A percentile compares a stretch with the other conserved stretches of the same genome.
phyloP scores from a whole-genome alignment of 208 protist species.

The Crithidia brevicula region DNA sequence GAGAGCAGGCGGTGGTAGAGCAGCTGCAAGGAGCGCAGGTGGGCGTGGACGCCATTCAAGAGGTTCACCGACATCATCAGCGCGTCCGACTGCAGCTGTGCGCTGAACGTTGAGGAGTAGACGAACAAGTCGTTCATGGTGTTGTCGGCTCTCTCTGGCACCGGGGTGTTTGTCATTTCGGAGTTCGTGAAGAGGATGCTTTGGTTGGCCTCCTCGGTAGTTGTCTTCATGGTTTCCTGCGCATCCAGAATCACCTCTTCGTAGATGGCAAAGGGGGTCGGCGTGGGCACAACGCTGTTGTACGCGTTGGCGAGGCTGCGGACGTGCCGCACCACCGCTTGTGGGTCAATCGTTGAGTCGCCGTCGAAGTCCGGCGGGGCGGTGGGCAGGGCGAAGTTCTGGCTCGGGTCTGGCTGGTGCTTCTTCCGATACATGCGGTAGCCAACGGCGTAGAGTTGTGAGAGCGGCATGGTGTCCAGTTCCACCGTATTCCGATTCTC shows the following conservation, averaged over 20 bases:
- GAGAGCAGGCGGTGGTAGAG: constrained; percentile 32
- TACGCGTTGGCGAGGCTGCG: constrained; percentile 68
- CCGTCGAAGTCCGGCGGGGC: constrained; percentile 83
- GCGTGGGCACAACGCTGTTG: constrained; percentile 40
- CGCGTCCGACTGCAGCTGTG: constrained; percentile 37
- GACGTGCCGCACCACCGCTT: constrained; percentile 70
- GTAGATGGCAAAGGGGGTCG: constrained; percentile 77
- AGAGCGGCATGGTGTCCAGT: constrained; percentile 54
- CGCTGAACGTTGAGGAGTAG: constrained; percentile 32
- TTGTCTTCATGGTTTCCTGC: constrained; percentile 21
- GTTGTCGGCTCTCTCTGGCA: constrained; percentile 11
- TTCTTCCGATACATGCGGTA: constrained; percentile 70
- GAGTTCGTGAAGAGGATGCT: constrained; percentile 17
- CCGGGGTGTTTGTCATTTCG: constrained; percentile 14
- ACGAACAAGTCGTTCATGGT: constrained; percentile 31
- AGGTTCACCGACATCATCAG: constrained; percentile 38
- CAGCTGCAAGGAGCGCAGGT: constrained; percentile 32
- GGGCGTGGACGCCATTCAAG: constrained; percentile 25
- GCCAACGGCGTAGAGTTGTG: constrained; percentile 64
- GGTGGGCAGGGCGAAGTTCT: constrained; percentile 46
- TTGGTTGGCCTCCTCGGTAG: constrained; percentile 30
- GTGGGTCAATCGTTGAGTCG: constrained; percentile 57
- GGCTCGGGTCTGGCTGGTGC: constrained; percentile 20
- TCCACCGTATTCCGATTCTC: constrained; percentile 33
- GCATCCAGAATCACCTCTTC: constrained; percentile 57